These are phyloP conservation scores for Lepidium sativum DNA, from an alignment of 345 rosid species.

Conservation along the genomic window DNA sequence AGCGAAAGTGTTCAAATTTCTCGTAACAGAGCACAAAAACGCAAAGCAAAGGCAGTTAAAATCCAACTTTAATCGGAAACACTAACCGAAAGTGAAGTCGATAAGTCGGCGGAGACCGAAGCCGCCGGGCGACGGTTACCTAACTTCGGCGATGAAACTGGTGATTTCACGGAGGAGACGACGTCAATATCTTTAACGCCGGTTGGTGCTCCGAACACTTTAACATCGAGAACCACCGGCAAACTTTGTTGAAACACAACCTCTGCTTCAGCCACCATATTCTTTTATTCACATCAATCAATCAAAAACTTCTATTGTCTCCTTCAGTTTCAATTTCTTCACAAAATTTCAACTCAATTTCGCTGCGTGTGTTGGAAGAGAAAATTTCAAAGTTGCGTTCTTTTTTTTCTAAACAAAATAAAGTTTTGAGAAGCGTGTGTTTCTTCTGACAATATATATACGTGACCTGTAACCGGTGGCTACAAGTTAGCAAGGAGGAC, in stretches of 20 bases:
- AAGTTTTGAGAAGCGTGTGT: neutral
- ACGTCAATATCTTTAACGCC: conserved; percentile 5
- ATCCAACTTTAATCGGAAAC: neutral
- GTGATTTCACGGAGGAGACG: conserved; percentile 3
- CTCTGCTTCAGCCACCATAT: conserved; percentile 64
- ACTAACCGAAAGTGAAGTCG: conserved; percentile 38
- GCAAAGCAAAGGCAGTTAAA: neutral
- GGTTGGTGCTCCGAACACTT: conserved; percentile 19
- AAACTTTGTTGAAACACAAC: conserved; percentile 45
- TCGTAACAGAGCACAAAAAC: neutral
- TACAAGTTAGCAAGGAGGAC: conserved; percentile 9
- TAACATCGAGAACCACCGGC: conserved; percentile 44
- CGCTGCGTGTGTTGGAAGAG: neutral
- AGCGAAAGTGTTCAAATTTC: neutral
- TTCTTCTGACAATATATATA: conserved; percentile 11
- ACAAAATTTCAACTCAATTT: neutral
- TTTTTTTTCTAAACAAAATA: conserved; percentile 7
- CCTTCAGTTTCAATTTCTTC: neutral
- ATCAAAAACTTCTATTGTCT: neutral
- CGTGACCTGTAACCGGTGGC: conserved; percentile 25
- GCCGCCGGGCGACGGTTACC: conserved; percentile 34
- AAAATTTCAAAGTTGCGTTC: neutral
- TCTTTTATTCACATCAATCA: conserved; percentile 7
- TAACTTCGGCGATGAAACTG: conserved; percentile 28
- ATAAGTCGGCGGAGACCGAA: conserved; percentile 32